A percentile compares a stretch with the other conserved stretches of the same genome.
Evolutionary conservation across 73 alveolate species (phyloP).

Genomic region (Paramecium caudatum): DNA sequence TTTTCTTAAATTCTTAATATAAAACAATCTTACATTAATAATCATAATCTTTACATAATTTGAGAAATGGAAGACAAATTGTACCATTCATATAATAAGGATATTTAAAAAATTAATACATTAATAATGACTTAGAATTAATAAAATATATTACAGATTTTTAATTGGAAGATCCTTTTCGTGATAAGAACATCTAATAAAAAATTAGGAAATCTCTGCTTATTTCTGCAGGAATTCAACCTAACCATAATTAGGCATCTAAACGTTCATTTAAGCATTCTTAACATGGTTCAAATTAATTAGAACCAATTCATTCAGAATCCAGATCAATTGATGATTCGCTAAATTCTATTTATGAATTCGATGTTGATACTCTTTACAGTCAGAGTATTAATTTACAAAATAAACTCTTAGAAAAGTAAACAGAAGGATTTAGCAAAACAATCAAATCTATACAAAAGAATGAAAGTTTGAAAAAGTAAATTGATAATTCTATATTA

Average conservation of each 20-base stretch:
- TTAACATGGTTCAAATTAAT: neutral
- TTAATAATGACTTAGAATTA: conserved; percentile 19
- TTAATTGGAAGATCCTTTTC: neutral
- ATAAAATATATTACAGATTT: conserved; percentile 31
- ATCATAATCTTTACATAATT: neutral
- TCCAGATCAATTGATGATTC: conserved; percentile 36
- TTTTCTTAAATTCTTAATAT: conserved; percentile 17
- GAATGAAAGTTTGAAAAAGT: conserved; percentile 15
- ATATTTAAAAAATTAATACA: conserved; percentile 13
- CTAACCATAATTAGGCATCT: neutral
- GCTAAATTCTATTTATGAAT: conserved; percentile 5
- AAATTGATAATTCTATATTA: neutral
- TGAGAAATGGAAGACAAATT: neutral
- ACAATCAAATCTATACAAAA: neutral
- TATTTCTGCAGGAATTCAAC: neutral
- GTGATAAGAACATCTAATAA: conserved; percentile 1
- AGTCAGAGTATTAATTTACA: neutral
- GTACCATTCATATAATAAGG: neutral
- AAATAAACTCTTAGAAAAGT: conserved; percentile 47
- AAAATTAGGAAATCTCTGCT: conserved; percentile 1
- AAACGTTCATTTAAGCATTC: neutral
- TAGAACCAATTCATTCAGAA: neutral
- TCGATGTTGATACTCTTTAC: conserved; percentile 13
- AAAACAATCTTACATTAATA: neutral
- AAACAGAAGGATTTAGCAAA: conserved; percentile 25